Percentiles rank a stretch among this genome's conserved stretches.
These are phyloP conservation scores for Cyclospora cayetanensis DNA, from an alignment of 169 alveolate genomes.

Conservation along the genomic window DNA sequence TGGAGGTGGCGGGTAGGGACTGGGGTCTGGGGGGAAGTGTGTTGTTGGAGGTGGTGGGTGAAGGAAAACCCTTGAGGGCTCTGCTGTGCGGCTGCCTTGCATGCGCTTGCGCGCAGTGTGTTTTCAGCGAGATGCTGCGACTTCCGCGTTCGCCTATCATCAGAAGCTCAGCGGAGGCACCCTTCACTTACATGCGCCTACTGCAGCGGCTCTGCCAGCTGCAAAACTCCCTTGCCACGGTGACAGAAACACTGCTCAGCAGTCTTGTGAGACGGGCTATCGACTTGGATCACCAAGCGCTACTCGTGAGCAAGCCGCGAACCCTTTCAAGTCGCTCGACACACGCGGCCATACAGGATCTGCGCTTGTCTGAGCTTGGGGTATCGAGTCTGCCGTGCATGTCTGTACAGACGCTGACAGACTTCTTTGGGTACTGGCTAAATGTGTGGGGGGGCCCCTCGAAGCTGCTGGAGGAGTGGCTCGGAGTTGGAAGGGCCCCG, in stretches of 20 bases:
- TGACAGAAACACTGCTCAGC: background rate
- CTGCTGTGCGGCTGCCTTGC: no score
- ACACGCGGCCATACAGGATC: no score
- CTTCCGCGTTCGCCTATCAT: conserved; percentile 27
- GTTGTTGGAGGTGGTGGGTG: no score
- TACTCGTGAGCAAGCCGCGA: background rate
- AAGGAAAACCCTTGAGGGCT: no score
- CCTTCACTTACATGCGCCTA: background rate
- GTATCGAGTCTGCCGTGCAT: background rate
- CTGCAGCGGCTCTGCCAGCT: conserved; percentile 53
- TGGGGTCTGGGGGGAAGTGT: no score
- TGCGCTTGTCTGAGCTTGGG: background rate
- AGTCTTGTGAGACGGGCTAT: background rate
- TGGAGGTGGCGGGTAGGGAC: no score
- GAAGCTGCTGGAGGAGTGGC: conserved; percentile 34
- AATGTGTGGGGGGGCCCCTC: conserved; percentile 49
- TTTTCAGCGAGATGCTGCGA: conserved; percentile 57
- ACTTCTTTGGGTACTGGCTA: conserved; percentile 58
- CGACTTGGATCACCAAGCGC: conserved; percentile 21
- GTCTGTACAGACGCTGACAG: conserved; percentile 19
- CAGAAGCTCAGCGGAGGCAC: background rate
- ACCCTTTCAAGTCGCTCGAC: background rate
- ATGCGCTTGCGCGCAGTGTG: background rate
- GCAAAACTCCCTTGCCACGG: conserved; percentile 16
- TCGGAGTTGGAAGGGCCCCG: conserved; percentile 2